Percentiles rank a stretch among this genome's conserved stretches.
Evolutionary conservation across 768 basidiomycete species (phyloP).

Genomic region (Cystobasidiopsis lactophilus): DNA sequence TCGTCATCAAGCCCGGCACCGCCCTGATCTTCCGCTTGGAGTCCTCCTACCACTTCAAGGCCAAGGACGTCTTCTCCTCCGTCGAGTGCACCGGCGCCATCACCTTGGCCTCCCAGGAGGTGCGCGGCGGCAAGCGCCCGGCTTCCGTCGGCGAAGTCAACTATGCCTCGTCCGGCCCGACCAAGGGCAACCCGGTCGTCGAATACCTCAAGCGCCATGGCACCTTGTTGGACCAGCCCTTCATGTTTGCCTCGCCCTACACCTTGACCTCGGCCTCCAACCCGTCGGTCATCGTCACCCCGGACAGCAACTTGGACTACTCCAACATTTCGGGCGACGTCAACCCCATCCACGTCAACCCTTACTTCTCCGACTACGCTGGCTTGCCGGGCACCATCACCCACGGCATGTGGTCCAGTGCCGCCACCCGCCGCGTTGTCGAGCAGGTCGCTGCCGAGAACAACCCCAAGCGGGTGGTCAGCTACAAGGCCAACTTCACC

Average conservation of each 20-base stretch:
- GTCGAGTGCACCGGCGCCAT: constrained; percentile 65
- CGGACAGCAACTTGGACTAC: constrained; percentile 83
- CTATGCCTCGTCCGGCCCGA: constrained; percentile 18
- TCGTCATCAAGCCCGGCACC: constrained; percentile 55
- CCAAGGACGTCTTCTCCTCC: constrained; percentile 59
- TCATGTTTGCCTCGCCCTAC: constrained; percentile 69
- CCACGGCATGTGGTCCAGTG: constrained; percentile 91
- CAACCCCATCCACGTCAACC: constrained; percentile 97
- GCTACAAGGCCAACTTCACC: constrained; percentile 83
- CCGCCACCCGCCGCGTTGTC: constrained; percentile 74
- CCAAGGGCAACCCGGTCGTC: constrained; percentile 77
- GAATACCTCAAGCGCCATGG: constrained; percentile 87
- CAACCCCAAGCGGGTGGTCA: constrained; percentile 66
- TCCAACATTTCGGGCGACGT: constrained; percentile 91
- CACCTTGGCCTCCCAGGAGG: constrained; percentile 28
- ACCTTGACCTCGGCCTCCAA: constrained; percentile 43
- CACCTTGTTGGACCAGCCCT: constrained; percentile 46
- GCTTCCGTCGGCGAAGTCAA: constrained; percentile 15
- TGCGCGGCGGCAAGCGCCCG: constrained; percentile 9
- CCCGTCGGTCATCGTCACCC: constrained; percentile 50
- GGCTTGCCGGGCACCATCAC: constrained; percentile 88
- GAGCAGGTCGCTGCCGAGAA: constrained; percentile 89
- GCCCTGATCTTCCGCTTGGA: constrained; percentile 72
- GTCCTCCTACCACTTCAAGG: constrained; percentile 73
- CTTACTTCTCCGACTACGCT: constrained; percentile 88